Evolutionary conservation across 2,329 filamentous ascomycete species (phyloP).

Genomic region (Venturia carpophila): DNA sequence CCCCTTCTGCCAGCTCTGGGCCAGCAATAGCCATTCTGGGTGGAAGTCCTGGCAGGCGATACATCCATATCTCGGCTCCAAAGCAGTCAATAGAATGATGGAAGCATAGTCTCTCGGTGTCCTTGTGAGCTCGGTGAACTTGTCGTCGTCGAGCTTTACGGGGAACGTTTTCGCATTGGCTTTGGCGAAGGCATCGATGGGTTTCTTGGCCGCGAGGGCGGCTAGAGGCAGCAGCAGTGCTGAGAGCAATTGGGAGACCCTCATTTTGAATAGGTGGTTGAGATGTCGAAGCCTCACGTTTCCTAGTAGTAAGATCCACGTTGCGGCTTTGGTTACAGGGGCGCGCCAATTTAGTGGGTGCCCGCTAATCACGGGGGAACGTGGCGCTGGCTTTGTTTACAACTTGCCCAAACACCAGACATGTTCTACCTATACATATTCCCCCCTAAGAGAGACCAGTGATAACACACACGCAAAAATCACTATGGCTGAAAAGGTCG

Average conservation of each 20-base stretch:
- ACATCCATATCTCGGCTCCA: conserved; percentile 77
- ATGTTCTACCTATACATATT: neutral
- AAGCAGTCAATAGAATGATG: conserved; percentile 76
- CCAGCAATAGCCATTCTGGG: conserved; percentile 84
- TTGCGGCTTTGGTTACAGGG: conserved; percentile 1
- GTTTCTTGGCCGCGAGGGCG: conserved; percentile 57
- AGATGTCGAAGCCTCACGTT: neutral
- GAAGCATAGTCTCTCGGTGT: conserved; percentile 76
- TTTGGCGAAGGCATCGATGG: conserved; percentile 59
- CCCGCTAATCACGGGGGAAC: neutral
- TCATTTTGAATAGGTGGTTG: conserved; percentile 49
- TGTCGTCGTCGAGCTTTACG: conserved; percentile 67
- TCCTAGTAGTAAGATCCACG: neutral
- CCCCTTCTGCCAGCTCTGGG: conserved; percentile 78
- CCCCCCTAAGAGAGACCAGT: neutral
- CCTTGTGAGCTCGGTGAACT: conserved; percentile 68
- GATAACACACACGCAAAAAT: neutral
- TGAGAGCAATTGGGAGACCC: conserved; percentile 53
- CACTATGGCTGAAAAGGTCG: conserved; percentile 9
- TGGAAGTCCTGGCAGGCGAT: conserved; percentile 83
- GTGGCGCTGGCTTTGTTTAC: neutral
- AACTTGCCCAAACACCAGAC: conserved; percentile 5
- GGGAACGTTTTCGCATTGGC: conserved; percentile 65
- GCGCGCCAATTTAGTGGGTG: neutral
- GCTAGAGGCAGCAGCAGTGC: conserved; percentile 55